phyloP scores from a whole-genome alignment of 768 basidiomycete genomes.

The Xanthoconium stramineum region DNA sequence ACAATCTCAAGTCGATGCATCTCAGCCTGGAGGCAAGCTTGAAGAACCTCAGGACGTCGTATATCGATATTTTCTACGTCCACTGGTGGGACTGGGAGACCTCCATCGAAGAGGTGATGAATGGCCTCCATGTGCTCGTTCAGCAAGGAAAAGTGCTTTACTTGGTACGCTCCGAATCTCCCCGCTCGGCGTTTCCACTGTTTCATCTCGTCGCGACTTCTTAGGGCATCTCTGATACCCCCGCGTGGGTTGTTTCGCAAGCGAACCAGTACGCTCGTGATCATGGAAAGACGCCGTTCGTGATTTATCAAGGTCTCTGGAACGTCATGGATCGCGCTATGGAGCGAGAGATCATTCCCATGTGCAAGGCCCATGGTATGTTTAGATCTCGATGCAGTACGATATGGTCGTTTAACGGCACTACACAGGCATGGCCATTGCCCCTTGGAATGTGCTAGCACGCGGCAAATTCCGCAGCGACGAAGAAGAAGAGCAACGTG shows the following conservation, averaged over 20 bases:
- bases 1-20: constrained; percentile 34
- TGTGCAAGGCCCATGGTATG: constrained; percentile 27
- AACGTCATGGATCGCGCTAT: constrained; percentile 35
- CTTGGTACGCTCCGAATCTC: constrained; percentile 9
- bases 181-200: too few species aligned
- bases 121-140: constrained; percentile 41
- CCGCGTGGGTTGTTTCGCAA: constrained; percentile 39
- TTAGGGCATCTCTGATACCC: constrained; percentile 31
- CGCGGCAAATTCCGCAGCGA: too few species aligned
- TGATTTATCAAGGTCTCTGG: constrained; percentile 42
- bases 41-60: constrained; percentile 53
- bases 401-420: neutral
- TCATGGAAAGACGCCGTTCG: constrained; percentile 44
- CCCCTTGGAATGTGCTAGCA: constrained; percentile 36
- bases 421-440: constrained; percentile 30
- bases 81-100: constrained; percentile 52
- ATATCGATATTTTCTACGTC: constrained; percentile 54
- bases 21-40: constrained; percentile 33
- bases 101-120: constrained; percentile 45
- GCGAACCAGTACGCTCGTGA: constrained; percentile 42
- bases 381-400: neutral
- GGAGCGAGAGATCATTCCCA: constrained; percentile 43
- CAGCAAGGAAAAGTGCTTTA: constrained; percentile 43
- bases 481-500: too few species aligned
- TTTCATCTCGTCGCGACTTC: too few species aligned